A percentile compares a stretch with the other conserved stretches of the same genome.
These are phyloP conservation scores for Westerdykella sp. DNA, from an alignment of 2,329 filamentous ascomycete genomes.

Conservation along the genomic window DNA sequence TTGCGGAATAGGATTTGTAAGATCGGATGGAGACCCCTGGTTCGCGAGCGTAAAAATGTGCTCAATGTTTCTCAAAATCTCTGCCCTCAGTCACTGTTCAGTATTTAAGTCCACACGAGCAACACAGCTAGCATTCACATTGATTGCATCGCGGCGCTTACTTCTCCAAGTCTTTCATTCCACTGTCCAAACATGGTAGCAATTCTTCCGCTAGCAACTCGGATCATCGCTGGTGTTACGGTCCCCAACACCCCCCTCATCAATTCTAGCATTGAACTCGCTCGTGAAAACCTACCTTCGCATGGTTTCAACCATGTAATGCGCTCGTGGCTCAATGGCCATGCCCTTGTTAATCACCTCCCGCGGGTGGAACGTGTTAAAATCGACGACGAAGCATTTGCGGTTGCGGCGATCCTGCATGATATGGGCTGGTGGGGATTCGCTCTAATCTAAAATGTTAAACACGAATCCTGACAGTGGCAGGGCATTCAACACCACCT, in stretches of 20 bases:
- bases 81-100: too few species aligned
- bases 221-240: conserved; percentile 27
- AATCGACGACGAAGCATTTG: conserved; percentile 38
- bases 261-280: conserved; percentile 29
- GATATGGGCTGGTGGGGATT: conserved; percentile 39
- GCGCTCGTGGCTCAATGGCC: conserved; percentile 35
- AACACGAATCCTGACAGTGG: too few species aligned
- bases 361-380: conserved; percentile 15
- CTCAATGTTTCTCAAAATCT: too few species aligned
- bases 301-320: conserved; percentile 37
- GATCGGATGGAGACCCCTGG: too few species aligned
- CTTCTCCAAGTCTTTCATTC: too few species aligned
- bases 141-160: too few species aligned
- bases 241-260: conserved; percentile 36
- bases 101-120: too few species aligned
- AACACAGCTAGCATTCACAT: too few species aligned
- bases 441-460: too few species aligned
- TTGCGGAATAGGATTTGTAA: too few species aligned
- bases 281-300: conserved; percentile 23
- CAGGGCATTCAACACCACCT: too few species aligned
- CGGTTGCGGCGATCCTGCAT: conserved; percentile 39
- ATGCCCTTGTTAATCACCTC: conserved; percentile 29
- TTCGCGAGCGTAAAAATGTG: too few species aligned
- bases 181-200: conserved; percentile 1
- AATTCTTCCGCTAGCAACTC: conserved; percentile 4